Conservation (phyloP, 306 rosid genomes). For the Datisca glomerata region DNA sequence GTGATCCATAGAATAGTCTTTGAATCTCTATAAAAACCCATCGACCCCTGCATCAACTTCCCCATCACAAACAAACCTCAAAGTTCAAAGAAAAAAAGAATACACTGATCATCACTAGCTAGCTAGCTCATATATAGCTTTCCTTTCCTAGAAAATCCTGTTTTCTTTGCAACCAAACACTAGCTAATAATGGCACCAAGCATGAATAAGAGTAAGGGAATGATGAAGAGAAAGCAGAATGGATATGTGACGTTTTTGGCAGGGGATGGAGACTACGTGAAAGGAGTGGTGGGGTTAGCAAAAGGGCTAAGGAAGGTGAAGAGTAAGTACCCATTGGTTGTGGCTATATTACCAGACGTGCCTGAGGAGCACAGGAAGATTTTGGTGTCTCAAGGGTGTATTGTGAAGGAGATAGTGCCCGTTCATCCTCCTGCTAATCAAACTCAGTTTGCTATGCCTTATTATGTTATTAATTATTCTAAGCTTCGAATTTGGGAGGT, state of each 20-base stretch:
- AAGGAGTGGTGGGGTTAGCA: conserved; percentile 79
- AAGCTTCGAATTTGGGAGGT: conserved; percentile 89
- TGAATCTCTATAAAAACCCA: conserved; percentile 31
- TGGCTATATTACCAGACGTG: conserved; percentile 68
- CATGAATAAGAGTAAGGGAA: too few species aligned
- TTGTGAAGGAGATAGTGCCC: conserved; percentile 47
- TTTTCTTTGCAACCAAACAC: too few species aligned
- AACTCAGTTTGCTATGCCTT: conserved; percentile 64
- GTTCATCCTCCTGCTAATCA: conserved; percentile 64
- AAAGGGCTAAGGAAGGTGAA: conserved; percentile 65
- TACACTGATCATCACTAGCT: too few species aligned
- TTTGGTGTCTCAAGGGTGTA: conserved; percentile 52
- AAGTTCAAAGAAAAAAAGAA: background rate
- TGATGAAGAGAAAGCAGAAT: conserved; percentile 1
- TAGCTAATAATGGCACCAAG: too few species aligned
- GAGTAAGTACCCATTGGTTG: conserved; percentile 57
- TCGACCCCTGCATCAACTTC: background rate
- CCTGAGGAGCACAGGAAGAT: conserved; percentile 54
- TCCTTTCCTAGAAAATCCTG: too few species aligned
- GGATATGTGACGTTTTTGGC: conserved; percentile 82
- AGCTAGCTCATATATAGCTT: too few species aligned
- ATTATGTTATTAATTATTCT: conserved; percentile 83
- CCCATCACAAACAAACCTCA: background rate
- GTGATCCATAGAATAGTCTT: too few species aligned
- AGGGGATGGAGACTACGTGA: conserved; percentile 58